phyloP scores from a whole-genome alignment of 2,329 filamentous ascomycete genomes.

The Pleomassaria siparia region DNA sequence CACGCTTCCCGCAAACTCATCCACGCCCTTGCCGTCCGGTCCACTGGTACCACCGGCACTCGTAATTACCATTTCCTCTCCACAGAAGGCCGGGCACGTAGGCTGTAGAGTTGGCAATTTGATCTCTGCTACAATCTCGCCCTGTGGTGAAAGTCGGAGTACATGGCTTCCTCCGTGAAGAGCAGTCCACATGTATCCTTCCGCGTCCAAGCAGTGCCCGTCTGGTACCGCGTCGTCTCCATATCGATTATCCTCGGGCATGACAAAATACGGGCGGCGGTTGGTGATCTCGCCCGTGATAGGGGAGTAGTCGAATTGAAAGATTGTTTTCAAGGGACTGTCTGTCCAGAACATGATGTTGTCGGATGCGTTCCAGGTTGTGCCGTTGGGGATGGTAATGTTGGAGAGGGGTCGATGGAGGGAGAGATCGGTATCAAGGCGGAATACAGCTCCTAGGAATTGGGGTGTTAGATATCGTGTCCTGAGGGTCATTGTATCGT shows the following conservation, averaged over 20 bases:
- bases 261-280: slow-evolving; percentile 71
- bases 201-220: slow-evolving; percentile 79
- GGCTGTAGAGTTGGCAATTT: slow-evolving; percentile 75
- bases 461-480: neutral
- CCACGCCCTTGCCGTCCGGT: slow-evolving; percentile 63
- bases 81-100: slow-evolving; percentile 80
- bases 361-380: slow-evolving; percentile 74
- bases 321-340: slow-evolving; percentile 70
- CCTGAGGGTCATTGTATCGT: neutral
- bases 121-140: slow-evolving; percentile 73
- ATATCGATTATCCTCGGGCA: slow-evolving; percentile 56
- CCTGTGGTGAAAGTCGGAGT: slow-evolving; percentile 69
- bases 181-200: slow-evolving; percentile 87
- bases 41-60: slow-evolving; percentile 56
- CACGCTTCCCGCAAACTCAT: slow-evolving; percentile 67
- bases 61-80: slow-evolving; percentile 75
- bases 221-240: slow-evolving; percentile 65
- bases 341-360: slow-evolving; percentile 82
- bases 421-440: slow-evolving; percentile 65
- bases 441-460: slow-evolving; percentile 68
- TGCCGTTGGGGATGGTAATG: slow-evolving; percentile 80
- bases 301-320: slow-evolving; percentile 71
- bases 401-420: slow-evolving; percentile 61
- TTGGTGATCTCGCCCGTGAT: slow-evolving; percentile 66
- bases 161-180: slow-evolving; percentile 79